A percentile compares a stretch with the other conserved stretches of the same genome.
Conservation (phyloP, 225 moss, liverwort and hornwort species). For the Physcomitrellopsis africana region DNA sequence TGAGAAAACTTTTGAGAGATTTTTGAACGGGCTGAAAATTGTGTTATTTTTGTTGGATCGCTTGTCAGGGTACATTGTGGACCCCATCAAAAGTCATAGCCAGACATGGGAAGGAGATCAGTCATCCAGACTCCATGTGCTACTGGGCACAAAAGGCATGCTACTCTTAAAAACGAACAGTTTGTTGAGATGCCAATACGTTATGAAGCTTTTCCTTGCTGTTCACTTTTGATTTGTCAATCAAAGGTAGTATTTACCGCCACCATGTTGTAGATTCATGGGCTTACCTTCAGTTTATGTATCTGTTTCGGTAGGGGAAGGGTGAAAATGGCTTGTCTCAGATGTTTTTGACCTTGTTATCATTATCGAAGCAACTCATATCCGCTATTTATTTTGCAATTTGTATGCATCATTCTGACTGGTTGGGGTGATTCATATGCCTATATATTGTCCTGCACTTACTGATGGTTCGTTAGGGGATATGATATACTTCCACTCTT, state of each 20-base stretch:
- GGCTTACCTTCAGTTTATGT: too few relatives aligned
- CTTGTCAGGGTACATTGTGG: constrained; percentile 73
- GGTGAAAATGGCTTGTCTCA: neutral
- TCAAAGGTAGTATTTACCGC: neutral
- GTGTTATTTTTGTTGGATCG: neutral
- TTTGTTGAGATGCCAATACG: constrained; percentile 1
- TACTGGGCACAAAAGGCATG: constrained; percentile 95
- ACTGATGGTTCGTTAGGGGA: constrained; percentile 97
- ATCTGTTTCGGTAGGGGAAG: neutral
- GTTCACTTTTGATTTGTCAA: neutral
- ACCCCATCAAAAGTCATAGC: constrained; percentile 89
- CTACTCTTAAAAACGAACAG: neutral
- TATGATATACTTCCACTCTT: constrained; percentile 96
- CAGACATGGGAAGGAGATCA: constrained; percentile 87
- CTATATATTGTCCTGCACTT: constrained; percentile 91
- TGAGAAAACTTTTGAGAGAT: neutral
- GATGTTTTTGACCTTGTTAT: neutral
- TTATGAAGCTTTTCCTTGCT: neutral
- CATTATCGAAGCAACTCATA: neutral
- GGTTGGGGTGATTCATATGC: constrained; percentile 24
- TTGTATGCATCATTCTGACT: constrained; percentile 6
- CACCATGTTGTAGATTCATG: neutral
- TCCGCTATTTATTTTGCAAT: neutral
- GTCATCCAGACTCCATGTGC: constrained; percentile 73
- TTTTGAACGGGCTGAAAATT: neutral